Evolutionary conservation across 139 green algal species (phyloP).

Genomic region (Volvox africanus): DNA sequence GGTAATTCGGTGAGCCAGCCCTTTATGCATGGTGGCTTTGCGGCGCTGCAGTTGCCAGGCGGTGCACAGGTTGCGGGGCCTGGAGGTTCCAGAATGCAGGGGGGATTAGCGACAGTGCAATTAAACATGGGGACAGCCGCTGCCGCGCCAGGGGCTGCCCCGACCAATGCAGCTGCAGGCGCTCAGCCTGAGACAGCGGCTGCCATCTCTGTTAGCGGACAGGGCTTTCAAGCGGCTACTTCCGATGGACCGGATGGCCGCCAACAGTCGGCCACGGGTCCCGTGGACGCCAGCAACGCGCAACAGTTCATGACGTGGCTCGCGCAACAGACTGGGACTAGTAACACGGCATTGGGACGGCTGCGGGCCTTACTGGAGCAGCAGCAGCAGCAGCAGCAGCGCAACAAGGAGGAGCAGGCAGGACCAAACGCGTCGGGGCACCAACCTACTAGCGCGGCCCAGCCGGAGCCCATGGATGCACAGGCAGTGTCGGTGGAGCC

Average conservation of each 20-base stretch:
- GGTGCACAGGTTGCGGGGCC: background rate
- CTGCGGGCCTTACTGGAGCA: conserved; percentile 16
- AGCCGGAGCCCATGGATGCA: conserved; percentile 34
- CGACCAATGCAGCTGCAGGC: background rate
- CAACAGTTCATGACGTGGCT: conserved; percentile 12
- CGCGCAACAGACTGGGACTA: conserved; percentile 26
- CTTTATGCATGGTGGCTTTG: background rate
- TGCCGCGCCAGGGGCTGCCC: background rate
- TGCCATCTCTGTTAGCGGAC: background rate
- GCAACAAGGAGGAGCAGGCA: conserved; percentile 12
- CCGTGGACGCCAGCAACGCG: background rate
- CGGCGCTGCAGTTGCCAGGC: background rate
- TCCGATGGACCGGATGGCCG: background rate
- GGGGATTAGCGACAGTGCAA: background rate
- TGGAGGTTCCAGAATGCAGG: background rate
- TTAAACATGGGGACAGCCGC: background rate
- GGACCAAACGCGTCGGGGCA: background rate
- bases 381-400: conserved; percentile 36
- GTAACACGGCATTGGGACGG: conserved; percentile 6
- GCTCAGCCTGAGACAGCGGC: background rate
- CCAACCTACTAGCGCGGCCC: background rate
- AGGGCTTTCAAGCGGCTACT: background rate
- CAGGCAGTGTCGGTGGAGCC: background rate
- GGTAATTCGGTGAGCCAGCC: background rate
- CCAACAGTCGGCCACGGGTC: background rate